phyloP scores from a whole-genome alignment of 768 basidiomycete genomes.

The Polyporus arcularius region DNA sequence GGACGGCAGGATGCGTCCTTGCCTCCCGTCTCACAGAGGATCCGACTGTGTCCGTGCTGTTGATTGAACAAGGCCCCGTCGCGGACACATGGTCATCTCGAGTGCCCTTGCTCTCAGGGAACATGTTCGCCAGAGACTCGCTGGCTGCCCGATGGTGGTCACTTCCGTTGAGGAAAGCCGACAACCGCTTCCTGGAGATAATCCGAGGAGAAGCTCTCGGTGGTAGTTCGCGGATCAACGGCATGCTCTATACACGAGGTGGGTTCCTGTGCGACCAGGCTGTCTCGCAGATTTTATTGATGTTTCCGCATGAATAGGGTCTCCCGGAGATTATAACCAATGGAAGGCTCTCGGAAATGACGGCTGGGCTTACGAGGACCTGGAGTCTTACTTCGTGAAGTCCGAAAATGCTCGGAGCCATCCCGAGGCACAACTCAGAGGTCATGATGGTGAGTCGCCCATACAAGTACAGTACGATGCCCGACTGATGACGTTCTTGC shows the following conservation, averaged over 20 bases:
- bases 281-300: neutral
- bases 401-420: conserved; percentile 25
- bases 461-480: too few relatives aligned
- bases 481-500: too few relatives aligned
- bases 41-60: conserved; percentile 48
- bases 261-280: neutral
- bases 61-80: conserved; percentile 52
- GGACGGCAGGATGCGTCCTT: conserved; percentile 60
- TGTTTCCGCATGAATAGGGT: neutral
- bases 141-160: conserved; percentile 11
- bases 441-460: neutral
- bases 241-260: conserved; percentile 36
- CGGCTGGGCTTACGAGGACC: conserved; percentile 38
- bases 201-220: conserved; percentile 38
- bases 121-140: conserved; percentile 25
- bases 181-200: conserved; percentile 4
- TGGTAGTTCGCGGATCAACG: conserved; percentile 49
- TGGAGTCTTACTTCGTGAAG: conserved; percentile 38
- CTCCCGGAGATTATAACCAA: conserved; percentile 33
- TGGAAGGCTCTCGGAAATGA: conserved; percentile 32
- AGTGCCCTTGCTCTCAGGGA: conserved; percentile 36
- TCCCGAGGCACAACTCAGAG: neutral
- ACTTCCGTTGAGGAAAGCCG: neutral
- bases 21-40: conserved; percentile 58
- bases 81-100: neutral